Evolutionary conservation across 805 yeast species (phyloP), one percentile per base, ranked within the genome.

Genomic region (Candida taoyuanica): DNA sequence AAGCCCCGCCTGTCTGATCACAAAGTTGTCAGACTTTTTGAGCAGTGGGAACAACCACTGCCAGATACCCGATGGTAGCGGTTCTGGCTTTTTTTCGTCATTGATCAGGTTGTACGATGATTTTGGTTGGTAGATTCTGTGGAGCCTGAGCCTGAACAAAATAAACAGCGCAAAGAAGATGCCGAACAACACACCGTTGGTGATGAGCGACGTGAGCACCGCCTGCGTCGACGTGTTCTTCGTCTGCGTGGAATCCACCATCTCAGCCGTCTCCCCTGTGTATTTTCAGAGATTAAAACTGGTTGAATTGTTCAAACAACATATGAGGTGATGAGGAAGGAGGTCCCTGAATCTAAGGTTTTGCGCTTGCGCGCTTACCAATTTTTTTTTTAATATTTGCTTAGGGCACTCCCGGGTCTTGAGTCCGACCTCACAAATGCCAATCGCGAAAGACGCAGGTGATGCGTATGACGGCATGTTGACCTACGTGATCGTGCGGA

Each of bases 1-100:
- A n/a, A 91, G 58, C 14, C 97, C 98, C 16, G 93, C 82, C 53
- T 91, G 94, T 48, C 81, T 79, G 42, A 91, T 76, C 39, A 89
- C 70, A 54, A 85, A 85, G 33, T 82, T 65, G 39, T 85, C 88
- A 1, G 86, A 76, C 54, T 84, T 80, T 33, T 71, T 63, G 34
- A 85, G 50, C 20, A 91, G 56, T 6, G 81, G 78, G 7, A 60
- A 46, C 9, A 88, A 40, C 98, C 97, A 89, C 23, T 72, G 65
- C 56, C 79, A 61, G 2, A 81, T 69, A 25, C 88, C 93, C 16
- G 59, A 60, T 2, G 89, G 82, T 31, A 88, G 65, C 1, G 93
- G 87, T 21, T 75, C 79, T 0, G 96, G 95, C 44, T 73, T 72
- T 50, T 78, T 73, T 15, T 75, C 77, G 18, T 72, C 79, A 27